Base-by-base conservation (phyloP, 257 asterid species). In the Capsicum pubescens region DNA sequence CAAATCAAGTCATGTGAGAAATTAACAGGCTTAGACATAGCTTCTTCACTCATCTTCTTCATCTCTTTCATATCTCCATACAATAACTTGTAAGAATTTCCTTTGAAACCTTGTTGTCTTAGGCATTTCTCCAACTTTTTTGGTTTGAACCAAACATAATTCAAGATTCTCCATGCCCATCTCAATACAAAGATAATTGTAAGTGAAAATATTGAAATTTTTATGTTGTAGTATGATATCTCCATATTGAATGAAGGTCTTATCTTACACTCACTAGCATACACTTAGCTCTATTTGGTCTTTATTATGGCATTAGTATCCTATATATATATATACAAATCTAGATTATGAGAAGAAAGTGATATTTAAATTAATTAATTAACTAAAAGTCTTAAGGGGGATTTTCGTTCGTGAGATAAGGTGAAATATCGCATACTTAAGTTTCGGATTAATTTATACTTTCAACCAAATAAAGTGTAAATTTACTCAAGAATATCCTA, bases 41-140 rank as follows among this genome's bases (percentile, higher is more conserved):
- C 88, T 55, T 86, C 83, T 54, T 74, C 35, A 17, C 7, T 11
- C 85, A 86, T 79, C 71, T 3, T 57, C 56, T 26, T 19, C 17
- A 55, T 50, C 64, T 88, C 89, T 83, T 86, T 86, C 12, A 63
- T 8, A 64, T 88, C 90, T 9, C 89, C 90, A 80, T 42, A 61
- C 58, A 84, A 74, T 0, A 86, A n/a, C 44, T 80, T 55, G 81
- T 86, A 88, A 17, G 87, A 69, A 71, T 85, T 86, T 54, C 90
- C 90, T 0, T 54, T 39, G 81, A 88, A 71, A 44, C 90, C 90
- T 35, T 84, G 86, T 2, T 61, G 8, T 16, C 83, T 84, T 39
- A 88, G 86, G 9, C 39, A 3, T 72, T 88, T 88, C 87, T 88
- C 90, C 74, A 79, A 54, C 17, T 72, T 83, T 80, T 76, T 88